Evolutionary conservation across 192 early-diverging fungal species (phyloP).

Genomic region (Podila minutissima): DNA sequence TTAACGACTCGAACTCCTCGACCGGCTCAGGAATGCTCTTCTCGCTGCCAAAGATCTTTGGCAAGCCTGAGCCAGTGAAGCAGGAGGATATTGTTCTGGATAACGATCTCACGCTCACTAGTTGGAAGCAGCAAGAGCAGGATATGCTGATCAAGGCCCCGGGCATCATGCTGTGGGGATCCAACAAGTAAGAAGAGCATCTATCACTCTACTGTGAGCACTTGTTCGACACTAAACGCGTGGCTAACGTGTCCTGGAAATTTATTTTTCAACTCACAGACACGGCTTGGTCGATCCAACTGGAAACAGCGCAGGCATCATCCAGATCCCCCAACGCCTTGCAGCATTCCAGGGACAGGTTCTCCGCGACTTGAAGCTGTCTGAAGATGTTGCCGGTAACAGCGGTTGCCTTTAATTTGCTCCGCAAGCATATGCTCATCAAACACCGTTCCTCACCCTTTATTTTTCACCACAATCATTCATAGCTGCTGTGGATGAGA

Average conservation of each 20-base stretch:
- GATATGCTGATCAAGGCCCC: conserved; percentile 18
- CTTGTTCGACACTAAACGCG: not conserved
- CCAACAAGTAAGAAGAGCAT: conserved; percentile 29
- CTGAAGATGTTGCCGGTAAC: conserved; percentile 40
- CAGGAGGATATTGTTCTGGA: conserved; percentile 40
- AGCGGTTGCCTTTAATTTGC: not conserved
- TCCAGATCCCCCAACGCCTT: conserved; percentile 39
- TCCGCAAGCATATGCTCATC: not conserved
- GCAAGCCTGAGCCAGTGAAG: conserved; percentile 15
- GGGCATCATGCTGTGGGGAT: conserved; percentile 47
- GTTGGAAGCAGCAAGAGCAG: conserved; percentile 52
- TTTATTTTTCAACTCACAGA: not conserved
- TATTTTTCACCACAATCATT: not conserved
- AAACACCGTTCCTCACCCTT: no score
- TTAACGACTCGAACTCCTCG: conserved; percentile 9
- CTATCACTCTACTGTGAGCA: not conserved
- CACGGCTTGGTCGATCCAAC: conserved; percentile 34
- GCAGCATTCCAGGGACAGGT: conserved; percentile 25
- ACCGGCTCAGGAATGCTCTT: not conserved
- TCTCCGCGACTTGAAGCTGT: conserved; percentile 41
- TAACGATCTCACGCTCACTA: conserved; percentile 36
- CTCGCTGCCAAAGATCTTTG: conserved; percentile 7
- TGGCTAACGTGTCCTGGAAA: not conserved
- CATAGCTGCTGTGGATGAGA: conserved; percentile 49
- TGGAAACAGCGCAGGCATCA: conserved; percentile 40